Percentiles rank a stretch among this genome's conserved stretches.
These are phyloP conservation scores for Blastocystis sp. DNA, from an alignment of 352 stramenopile species.

Conservation along the genomic window DNA sequence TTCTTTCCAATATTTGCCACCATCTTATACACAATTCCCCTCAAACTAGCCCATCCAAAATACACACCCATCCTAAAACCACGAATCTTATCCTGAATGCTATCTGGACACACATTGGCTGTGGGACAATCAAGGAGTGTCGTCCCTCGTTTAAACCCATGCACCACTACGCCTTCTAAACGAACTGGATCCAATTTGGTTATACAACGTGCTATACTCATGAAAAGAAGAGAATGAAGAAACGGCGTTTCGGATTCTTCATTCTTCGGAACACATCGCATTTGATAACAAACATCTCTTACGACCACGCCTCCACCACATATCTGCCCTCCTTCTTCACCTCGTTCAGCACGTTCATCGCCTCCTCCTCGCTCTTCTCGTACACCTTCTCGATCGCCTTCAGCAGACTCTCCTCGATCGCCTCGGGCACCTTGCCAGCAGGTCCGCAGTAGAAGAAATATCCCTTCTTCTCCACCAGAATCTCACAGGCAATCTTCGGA, in stretches of 20 bases:
- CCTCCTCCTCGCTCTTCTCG: slow-evolving; percentile 32
- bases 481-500: slow-evolving; percentile 68
- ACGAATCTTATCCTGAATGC: slow-evolving; percentile 13
- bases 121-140: slow-evolving; percentile 43
- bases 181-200: background rate
- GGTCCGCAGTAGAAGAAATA: slow-evolving; percentile 75
- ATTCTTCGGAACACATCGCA: background rate
- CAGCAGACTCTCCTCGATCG: background rate
- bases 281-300: background rate
- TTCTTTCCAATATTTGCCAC: slow-evolving; percentile 56
- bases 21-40: slow-evolving; percentile 33
- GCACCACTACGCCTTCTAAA: background rate
- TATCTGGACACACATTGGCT: slow-evolving; percentile 12
- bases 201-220: slow-evolving; percentile 48
- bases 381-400: background rate
- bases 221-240: background rate
- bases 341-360: background rate
- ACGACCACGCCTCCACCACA: slow-evolving; percentile 49
- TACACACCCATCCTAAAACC: slow-evolving; percentile 48
- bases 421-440: slow-evolving; percentile 2
- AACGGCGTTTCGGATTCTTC: background rate
- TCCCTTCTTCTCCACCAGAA: slow-evolving; percentile 69
- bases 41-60: slow-evolving; percentile 51
- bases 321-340: slow-evolving; percentile 39
- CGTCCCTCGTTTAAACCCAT: slow-evolving; percentile 11